Evolutionary conservation across 2,329 filamentous ascomycete genomes (phyloP).

Genomic region (Colletotrichum sublineola): DNA sequence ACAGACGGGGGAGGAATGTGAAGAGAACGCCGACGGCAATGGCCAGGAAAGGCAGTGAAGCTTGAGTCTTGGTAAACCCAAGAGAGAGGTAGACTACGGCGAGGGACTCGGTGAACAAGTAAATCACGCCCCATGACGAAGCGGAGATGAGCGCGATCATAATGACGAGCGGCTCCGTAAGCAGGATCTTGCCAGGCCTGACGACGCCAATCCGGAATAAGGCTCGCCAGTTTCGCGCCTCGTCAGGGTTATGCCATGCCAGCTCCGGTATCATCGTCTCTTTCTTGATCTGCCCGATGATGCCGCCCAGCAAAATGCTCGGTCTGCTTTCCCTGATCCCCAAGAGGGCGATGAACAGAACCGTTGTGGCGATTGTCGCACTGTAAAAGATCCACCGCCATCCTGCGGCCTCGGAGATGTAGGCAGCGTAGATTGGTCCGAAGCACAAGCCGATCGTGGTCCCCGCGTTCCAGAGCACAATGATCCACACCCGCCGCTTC

Average conservation of each 20-base stretch:
- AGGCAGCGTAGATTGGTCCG: constrained; percentile 59
- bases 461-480: constrained; percentile 59
- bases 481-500: constrained; percentile 59
- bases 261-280: constrained; percentile 41
- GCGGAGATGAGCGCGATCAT: constrained; percentile 58
- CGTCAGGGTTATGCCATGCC: constrained; percentile 54
- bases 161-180: constrained; percentile 62
- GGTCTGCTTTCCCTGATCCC: constrained; percentile 60
- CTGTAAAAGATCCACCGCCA: constrained; percentile 63
- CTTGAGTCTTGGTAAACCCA: constrained; percentile 50
- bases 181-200: constrained; percentile 57
- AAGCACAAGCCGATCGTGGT: constrained; percentile 58
- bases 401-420: constrained; percentile 52
- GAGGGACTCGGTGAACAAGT: constrained; percentile 61
- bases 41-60: constrained; percentile 57
- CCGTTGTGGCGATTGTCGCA: constrained; percentile 54
- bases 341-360: constrained; percentile 52
- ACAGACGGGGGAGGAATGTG: constrained; percentile 57
- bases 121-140: constrained; percentile 60
- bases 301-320: constrained; percentile 53
- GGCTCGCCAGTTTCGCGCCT: constrained; percentile 51
- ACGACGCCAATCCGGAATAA: constrained; percentile 56
- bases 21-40: constrained; percentile 55
- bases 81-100: constrained; percentile 54
- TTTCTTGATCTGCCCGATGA: constrained; percentile 38